A percentile compares a stretch with the other conserved stretches of the same genome.
Conservation (phyloP, 305 asterid species). For the Solanum hybrid region DNA sequence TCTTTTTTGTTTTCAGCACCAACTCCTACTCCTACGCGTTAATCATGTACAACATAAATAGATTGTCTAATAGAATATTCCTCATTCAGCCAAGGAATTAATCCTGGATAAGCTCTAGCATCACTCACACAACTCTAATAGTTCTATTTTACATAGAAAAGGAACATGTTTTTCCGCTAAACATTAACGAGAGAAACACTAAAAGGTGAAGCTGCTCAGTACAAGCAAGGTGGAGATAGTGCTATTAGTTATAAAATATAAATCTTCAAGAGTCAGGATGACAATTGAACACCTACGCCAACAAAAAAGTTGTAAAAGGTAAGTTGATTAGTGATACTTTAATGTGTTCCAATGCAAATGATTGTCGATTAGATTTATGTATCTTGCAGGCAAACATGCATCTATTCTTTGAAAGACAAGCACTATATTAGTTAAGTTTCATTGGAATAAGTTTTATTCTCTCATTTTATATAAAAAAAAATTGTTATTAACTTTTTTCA, state of each 20-base stretch:
- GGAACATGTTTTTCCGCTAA: not conserved
- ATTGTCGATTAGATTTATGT: too few species aligned
- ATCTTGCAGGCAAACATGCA: too few species aligned
- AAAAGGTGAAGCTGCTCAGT: not conserved
- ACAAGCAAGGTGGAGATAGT: not conserved
- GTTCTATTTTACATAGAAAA: not conserved
- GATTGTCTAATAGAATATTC: not conserved
- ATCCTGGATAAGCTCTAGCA: not conserved
- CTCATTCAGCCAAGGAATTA: not conserved
- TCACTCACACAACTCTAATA: not conserved
- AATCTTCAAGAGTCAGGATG: not conserved
- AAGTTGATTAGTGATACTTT: not conserved
- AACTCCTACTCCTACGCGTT: too few species aligned
- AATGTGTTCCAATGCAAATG: not conserved
- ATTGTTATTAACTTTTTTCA: not conserved
- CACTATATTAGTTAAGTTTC: not conserved
- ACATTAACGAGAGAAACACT: not conserved
- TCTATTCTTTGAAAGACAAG: too few species aligned
- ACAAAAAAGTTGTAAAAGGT: not conserved
- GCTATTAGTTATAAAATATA: too few species aligned
- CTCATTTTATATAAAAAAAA: not conserved
- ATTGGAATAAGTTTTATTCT: not conserved
- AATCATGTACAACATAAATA: too few species aligned
- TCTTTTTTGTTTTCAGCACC: too few species aligned
- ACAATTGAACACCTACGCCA: not conserved